Conservation (phyloP, 2,329 filamentous ascomycete genomes). For the Calonectria pseudoreteaudii region DNA sequence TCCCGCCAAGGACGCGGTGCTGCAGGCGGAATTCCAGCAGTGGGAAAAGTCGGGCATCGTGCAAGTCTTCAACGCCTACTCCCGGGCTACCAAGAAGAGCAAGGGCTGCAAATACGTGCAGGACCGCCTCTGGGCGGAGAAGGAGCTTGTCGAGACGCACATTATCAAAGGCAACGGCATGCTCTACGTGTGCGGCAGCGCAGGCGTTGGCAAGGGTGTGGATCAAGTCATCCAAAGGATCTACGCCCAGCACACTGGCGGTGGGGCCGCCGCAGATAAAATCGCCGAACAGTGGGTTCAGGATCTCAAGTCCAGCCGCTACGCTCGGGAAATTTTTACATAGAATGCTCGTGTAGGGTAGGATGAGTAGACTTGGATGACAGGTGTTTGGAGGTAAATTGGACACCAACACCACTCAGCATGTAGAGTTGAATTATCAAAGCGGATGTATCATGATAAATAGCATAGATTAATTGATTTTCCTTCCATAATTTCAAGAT, state of each 20-base stretch:
- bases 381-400: background rate
- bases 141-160: background rate
- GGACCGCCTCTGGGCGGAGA: constrained; percentile 16
- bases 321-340: constrained; percentile 20
- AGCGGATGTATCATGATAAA: background rate
- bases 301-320: constrained; percentile 8
- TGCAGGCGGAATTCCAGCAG: constrained; percentile 54
- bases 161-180: constrained; percentile 13
- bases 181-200: constrained; percentile 23
- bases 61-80: constrained; percentile 66
- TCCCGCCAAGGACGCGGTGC: constrained; percentile 57
- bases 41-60: constrained; percentile 64
- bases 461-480: background rate
- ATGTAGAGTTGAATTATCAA: background rate
- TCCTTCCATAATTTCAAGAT: background rate
- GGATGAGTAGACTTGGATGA: no score
- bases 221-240: constrained; percentile 16
- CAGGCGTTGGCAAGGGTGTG: constrained; percentile 17
- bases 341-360: background rate
- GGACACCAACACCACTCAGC: background rate
- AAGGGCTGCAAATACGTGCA: constrained; percentile 23
- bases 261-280: background rate
- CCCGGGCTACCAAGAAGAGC: constrained; percentile 8
- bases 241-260: background rate
- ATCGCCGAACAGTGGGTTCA: constrained; percentile 12